Base-by-base conservation (phyloP, 129 eudicot species). In the Pulicaria dysenterica region DNA sequence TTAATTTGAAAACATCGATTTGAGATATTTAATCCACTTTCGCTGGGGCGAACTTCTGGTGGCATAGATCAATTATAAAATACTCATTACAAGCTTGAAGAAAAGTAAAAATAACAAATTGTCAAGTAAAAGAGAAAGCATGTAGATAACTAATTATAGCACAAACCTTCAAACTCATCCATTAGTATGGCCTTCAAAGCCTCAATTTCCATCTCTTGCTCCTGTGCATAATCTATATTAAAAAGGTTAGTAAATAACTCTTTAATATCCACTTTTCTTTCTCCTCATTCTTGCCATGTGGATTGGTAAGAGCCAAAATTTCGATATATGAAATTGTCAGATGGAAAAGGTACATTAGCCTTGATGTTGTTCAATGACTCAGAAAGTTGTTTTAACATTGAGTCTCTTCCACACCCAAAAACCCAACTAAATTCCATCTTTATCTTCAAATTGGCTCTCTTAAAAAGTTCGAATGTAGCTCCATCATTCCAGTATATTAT, bases 131-230 rank as follows among this genome's bases (percentile, higher is more conserved):
- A 58, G 6, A 1, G 56, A 3, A 11, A 50, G 24, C 42, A 39
- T 38, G 57, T 53, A 49, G 31, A 7, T 36, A 37, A 12, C 41
- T 62, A 38, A 36, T 71, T 24, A 41, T 66, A 41, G 37, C 19
- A 19, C 76, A 45, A 49, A 88, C 93, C 96, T 83, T 83, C 81
- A 49, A 91, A 88, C 2, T 91, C 97, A 69, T 91, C 97, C 90
- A 80, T 82, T 44, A 91, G 91, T 58, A 88, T 91, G 61, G 97
- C 96, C 54, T 84, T 83, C 42, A 91, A 66, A 47, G 96, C 96
- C 69, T 91, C 96, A 5, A 91, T 84, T 86, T 91, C 93, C 93
- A 88, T 91, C 81, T 91, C 96, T 85, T 91, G 97, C 75, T 91
- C 97, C 85, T 82, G 96, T 81, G 72, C 79, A 74, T 93, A 69